These are phyloP conservation scores for Gaertneriomyces semiglobifer DNA, from an alignment of 192 early-diverging fungal genomes.

Conservation along the genomic window DNA sequence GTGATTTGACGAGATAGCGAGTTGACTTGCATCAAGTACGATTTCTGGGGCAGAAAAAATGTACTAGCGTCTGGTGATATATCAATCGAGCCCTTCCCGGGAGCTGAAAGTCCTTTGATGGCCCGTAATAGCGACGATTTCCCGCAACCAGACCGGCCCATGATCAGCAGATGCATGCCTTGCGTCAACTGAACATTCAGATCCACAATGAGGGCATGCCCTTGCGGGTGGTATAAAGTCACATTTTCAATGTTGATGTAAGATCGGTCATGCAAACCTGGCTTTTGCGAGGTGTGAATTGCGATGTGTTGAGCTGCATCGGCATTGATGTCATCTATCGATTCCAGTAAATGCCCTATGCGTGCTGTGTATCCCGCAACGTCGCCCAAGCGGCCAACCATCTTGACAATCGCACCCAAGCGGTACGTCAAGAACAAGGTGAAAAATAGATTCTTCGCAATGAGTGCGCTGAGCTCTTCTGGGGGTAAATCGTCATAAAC, in stretches of 20 bases:
- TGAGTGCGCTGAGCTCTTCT: conserved; percentile 68
- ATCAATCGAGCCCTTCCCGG: conserved; percentile 46
- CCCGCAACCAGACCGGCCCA: conserved; percentile 74
- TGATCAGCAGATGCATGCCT: conserved; percentile 36
- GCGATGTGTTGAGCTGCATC: too few species aligned
- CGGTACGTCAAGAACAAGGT: conserved; percentile 80
- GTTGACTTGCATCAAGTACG: conserved; percentile 75
- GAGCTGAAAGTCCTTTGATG: conserved; percentile 73
- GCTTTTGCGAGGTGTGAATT: too few species aligned
- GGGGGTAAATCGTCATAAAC: conserved; percentile 66
- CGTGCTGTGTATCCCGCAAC: conserved; percentile 80
- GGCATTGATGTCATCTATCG: conserved; percentile 49
- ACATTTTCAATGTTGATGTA: conserved; percentile 16
- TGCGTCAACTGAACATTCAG: conserved; percentile 15
- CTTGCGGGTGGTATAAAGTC: conserved; percentile 18
- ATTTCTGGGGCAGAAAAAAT: conserved; percentile 67
- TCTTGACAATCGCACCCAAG: conserved; percentile 69
- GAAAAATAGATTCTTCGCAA: conserved; percentile 78
- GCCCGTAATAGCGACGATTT: conserved; percentile 79
- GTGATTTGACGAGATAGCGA: conserved; percentile 87
- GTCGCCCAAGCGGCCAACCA: conserved; percentile 61
- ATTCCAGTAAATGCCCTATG: conserved; percentile 76
- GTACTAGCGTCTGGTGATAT: conserved; percentile 33
- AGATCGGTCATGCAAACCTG: conserved; percentile 29
- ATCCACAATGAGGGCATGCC: conserved; percentile 22